Percentiles rank a stretch among this genome's conserved stretches.
Evolutionary conservation across 2,329 filamentous ascomycete genomes (phyloP).

Genomic region (Tolypocladium guangdongense): DNA sequence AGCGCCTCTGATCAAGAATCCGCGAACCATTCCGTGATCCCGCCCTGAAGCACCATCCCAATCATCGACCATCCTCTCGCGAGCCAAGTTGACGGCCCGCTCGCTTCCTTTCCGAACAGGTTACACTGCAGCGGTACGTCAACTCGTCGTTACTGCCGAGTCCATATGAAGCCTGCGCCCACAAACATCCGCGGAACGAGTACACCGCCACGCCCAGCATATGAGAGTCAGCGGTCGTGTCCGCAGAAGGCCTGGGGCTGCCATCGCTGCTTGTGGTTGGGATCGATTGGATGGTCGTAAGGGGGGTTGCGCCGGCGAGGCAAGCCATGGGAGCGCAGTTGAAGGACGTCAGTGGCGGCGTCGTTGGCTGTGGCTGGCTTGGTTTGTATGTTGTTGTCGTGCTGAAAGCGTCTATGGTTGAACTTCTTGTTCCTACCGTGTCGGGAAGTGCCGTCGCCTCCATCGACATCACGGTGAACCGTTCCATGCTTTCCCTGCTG

Average conservation of each 20-base stretch:
- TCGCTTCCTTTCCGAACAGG: constrained; percentile 1
- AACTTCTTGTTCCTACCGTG: background rate
- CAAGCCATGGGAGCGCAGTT: constrained; percentile 1
- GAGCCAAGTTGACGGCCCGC: background rate
- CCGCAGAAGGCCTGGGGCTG: background rate
- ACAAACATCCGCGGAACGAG: constrained; percentile 5
- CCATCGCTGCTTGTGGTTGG: background rate
- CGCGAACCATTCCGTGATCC: background rate
- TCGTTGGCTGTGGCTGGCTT: background rate
- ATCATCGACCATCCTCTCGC: constrained; percentile 3
- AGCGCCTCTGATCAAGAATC: too few relatives aligned
- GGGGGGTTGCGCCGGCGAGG: background rate
- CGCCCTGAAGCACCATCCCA: background rate
- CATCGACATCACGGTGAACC: constrained; percentile 4
- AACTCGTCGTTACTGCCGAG: background rate
- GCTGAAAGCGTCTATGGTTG: background rate
- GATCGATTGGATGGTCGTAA: background rate
- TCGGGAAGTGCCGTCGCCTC: background rate
- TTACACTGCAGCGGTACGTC: constrained; percentile 2
- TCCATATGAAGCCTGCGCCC: constrained; percentile 4
- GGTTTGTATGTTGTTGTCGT: background rate
- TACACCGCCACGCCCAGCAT: constrained; percentile 5
- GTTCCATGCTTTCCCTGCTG: constrained; percentile 1
- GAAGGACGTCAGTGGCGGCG: background rate
- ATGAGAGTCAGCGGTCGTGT: background rate